phyloP scores from a whole-genome alignment of 345 rosid species.

The Citrus sp. region DNA sequence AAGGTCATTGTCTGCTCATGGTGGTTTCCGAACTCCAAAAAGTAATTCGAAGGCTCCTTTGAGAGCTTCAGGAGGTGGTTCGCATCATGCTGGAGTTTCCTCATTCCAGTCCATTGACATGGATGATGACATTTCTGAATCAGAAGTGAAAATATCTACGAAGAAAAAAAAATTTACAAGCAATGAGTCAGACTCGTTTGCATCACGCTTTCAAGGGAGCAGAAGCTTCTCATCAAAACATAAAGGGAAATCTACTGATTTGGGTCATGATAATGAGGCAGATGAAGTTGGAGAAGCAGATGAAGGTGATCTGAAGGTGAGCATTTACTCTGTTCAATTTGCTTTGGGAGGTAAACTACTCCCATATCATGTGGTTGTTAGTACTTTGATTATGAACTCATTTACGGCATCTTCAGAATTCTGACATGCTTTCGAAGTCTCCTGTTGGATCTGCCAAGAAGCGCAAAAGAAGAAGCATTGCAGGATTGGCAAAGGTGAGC shows the following conservation, averaged over 20 bases:
- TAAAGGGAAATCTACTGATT: constrained; percentile 42
- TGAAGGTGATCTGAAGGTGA: constrained; percentile 56
- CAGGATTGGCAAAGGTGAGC: constrained; percentile 75
- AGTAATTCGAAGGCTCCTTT: constrained; percentile 34
- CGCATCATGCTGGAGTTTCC: constrained; percentile 27
- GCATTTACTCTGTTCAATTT: constrained; percentile 12
- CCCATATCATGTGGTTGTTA: constrained; percentile 1
- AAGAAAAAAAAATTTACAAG: constrained; percentile 26
- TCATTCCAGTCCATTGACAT: constrained; percentile 16
- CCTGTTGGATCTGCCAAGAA: constrained; percentile 59
- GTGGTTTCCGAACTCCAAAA: constrained; percentile 48
- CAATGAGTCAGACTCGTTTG: constrained; percentile 34
- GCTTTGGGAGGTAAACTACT: constrained; percentile 1
- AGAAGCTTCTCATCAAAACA: constrained; percentile 35
- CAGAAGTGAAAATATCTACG: constrained; percentile 32
- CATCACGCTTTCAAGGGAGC: constrained; percentile 36
- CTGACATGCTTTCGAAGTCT: constrained; percentile 42
- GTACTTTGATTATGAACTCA: constrained; percentile 7
- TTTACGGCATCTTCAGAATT: constrained; percentile 26
- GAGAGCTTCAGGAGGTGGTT: constrained; percentile 32
- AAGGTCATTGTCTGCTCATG: constrained; percentile 57
- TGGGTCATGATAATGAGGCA: constrained; percentile 34
- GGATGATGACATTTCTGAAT: constrained; percentile 32
- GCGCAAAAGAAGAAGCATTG: constrained; percentile 64
- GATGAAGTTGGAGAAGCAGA: constrained; percentile 44